Percentiles rank a stretch among this genome's conserved stretches.
Conservation (phyloP, 106 monocot genomes). For the Allium fistulosum region DNA sequence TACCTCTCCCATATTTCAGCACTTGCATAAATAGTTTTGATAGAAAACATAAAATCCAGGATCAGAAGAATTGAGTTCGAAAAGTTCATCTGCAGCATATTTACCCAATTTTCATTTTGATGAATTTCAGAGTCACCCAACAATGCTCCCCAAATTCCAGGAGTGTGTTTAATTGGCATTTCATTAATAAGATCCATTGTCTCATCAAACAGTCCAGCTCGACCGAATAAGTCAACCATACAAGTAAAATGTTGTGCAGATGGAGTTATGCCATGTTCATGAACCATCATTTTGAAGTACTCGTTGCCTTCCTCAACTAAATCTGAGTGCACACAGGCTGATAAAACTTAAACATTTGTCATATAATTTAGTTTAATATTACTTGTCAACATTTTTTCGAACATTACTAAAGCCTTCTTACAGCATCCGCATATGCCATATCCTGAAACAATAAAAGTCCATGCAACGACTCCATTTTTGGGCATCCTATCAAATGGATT, state of each 20-base stretch:
- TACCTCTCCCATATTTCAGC: too few relatives aligned
- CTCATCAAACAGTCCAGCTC: slow-evolving; percentile 12
- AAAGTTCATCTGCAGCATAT: slow-evolving; percentile 13
- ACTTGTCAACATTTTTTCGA: slow-evolving; percentile 12
- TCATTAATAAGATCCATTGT: slow-evolving; percentile 8
- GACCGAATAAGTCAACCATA: slow-evolving; percentile 9
- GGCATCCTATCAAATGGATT: slow-evolving; percentile 10
- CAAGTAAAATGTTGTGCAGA: slow-evolving; percentile 12
- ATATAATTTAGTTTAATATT: slow-evolving; percentile 9
- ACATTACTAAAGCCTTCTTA: background rate
- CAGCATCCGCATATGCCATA: slow-evolving; percentile 13
- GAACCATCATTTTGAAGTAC: slow-evolving; percentile 6
- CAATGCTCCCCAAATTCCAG: slow-evolving; percentile 14
- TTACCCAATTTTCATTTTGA: slow-evolving; percentile 11
- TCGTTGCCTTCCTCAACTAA: background rate
- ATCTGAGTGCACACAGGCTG: slow-evolving; percentile 12
- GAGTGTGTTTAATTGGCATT: slow-evolving; percentile 7
- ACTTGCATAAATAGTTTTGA: slow-evolving; percentile 7
- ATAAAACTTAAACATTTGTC: slow-evolving; percentile 9
- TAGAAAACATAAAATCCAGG: slow-evolving; percentile 15
- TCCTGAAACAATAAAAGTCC: slow-evolving; percentile 13
- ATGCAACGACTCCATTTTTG: slow-evolving; percentile 11
- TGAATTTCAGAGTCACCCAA: slow-evolving; percentile 14
- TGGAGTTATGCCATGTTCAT: slow-evolving; percentile 5
- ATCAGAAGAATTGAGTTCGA: slow-evolving; percentile 17